phyloP scores from a whole-genome alignment of 345 rosid genomes.

The Acer yangbiense region DNA sequence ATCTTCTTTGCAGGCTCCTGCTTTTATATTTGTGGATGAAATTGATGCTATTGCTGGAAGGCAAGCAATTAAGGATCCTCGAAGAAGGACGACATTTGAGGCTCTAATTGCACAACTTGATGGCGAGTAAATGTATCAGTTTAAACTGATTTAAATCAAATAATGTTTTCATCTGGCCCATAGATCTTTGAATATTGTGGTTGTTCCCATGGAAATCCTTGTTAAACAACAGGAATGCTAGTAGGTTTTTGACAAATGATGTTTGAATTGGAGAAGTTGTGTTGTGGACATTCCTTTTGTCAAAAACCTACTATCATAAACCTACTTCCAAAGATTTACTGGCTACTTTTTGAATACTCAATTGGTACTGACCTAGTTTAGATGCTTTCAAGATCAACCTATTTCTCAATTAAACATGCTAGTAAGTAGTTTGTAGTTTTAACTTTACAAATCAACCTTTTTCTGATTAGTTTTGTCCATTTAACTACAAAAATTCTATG shows the following conservation, averaged over 20 bases:
- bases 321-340: no score
- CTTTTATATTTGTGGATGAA: slow-evolving; percentile 95
- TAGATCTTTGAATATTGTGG: background rate
- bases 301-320: no score
- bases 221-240: background rate
- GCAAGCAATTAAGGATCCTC: slow-evolving; percentile 87
- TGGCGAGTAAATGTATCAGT: slow-evolving; percentile 71
- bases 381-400: background rate
- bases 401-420: background rate
- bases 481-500: background rate
- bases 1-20: slow-evolving; percentile 72
- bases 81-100: slow-evolving; percentile 84
- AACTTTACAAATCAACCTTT: background rate
- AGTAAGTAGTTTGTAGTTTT: background rate
- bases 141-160: slow-evolving; percentile 4
- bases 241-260: background rate
- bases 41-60: slow-evolving; percentile 98
- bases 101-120: slow-evolving; percentile 92
- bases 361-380: background rate
- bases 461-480: background rate
- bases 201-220: background rate
- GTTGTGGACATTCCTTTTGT: no score
- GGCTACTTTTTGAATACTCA: background rate
- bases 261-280: no score
- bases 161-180: background rate